These are phyloP conservation scores for Lyophyllum decastes DNA, from an alignment of 768 basidiomycete species.

Conservation along the genomic window DNA sequence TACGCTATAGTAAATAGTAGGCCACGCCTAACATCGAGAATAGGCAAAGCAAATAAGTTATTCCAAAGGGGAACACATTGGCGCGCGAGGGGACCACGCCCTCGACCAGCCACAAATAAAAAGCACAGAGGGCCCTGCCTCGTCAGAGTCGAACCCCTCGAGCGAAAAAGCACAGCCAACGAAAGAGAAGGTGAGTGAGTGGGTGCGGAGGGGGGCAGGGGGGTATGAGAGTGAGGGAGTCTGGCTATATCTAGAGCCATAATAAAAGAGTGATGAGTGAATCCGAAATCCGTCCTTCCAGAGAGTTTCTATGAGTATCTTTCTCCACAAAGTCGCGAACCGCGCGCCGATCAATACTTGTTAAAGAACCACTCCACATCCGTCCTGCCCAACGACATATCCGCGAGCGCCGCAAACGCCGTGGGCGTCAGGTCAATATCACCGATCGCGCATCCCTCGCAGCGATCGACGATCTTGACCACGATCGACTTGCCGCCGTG, in stretches of 20 bases:
- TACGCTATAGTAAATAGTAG: not conserved
- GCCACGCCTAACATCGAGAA: not conserved
- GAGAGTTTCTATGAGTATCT: too few relatives aligned
- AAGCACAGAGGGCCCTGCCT: not conserved
- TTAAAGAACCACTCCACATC: slow-evolving; percentile 43
- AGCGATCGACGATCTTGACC: slow-evolving; percentile 51
- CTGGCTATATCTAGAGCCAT: not conserved
- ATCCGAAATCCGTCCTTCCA: not conserved
- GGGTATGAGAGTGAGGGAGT: not conserved
- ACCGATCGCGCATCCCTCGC: slow-evolving; percentile 39
- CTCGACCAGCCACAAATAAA: not conserved
- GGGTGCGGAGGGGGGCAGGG: not conserved
- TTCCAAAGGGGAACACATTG: not conserved
- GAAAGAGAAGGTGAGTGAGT: not conserved
- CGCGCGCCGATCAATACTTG: slow-evolving; percentile 7
- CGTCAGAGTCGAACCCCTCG: not conserved
- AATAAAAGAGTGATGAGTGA: not conserved
- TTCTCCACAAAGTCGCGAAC: not conserved
- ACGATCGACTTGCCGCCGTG: slow-evolving; percentile 33
- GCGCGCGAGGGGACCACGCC: not conserved
- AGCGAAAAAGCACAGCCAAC: not conserved
- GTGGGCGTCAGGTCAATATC: slow-evolving; percentile 32
- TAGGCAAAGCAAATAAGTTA: not conserved
- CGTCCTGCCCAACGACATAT: slow-evolving; percentile 23
- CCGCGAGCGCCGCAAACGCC: slow-evolving; percentile 28